Conservation (phyloP, 176 grass and related monocot species). For the Cenchrus purpureus region DNA sequence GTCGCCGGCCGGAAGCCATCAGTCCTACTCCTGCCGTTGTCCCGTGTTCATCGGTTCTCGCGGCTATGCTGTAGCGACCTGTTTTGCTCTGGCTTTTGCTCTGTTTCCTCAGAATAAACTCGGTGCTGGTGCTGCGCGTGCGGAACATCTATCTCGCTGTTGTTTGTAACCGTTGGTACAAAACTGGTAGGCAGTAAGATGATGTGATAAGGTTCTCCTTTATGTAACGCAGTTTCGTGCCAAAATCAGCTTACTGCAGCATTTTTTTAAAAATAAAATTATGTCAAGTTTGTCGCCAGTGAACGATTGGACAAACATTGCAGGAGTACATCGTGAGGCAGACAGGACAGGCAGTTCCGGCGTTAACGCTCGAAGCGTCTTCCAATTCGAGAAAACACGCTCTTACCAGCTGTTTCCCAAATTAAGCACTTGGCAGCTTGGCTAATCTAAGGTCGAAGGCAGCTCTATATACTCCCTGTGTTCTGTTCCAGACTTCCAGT, state of each 20-base stretch:
- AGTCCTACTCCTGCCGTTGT: not conserved
- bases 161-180: not conserved
- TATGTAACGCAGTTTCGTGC: not conserved
- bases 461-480: too few species aligned
- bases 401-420: too few species aligned
- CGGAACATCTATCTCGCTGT: not conserved
- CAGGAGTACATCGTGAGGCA: too few species aligned
- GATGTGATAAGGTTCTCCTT: not conserved
- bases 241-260: not conserved
- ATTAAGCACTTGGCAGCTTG: too few species aligned
- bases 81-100: not conserved
- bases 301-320: too few species aligned
- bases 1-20: not conserved
- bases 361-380: not conserved
- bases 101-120: too few species aligned
- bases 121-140: not conserved
- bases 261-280: not conserved
- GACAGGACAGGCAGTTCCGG: too few species aligned
- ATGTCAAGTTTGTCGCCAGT: too few species aligned
- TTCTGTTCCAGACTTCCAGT: too few species aligned
- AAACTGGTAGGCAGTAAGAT: not conserved
- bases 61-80: not conserved
- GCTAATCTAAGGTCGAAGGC: too few species aligned
- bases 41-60: not conserved
- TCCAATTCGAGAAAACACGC: not conserved